phyloP scores from a whole-genome alignment of 2,329 filamentous ascomycete species.

The Aureobasidium sp. region DNA sequence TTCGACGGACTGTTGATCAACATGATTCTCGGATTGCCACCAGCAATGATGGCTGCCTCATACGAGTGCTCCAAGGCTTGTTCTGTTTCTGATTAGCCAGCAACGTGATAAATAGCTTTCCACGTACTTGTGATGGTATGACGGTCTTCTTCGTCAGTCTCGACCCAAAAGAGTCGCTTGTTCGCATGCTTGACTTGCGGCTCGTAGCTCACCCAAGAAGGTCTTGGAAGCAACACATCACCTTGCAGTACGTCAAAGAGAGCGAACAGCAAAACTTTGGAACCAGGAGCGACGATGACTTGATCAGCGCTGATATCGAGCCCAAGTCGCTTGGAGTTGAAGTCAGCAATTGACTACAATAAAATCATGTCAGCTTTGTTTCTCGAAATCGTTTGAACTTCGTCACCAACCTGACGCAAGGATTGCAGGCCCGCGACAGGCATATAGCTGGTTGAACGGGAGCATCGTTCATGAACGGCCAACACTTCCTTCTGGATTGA shows the following conservation, averaged over 20 bases:
- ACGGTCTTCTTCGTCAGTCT: background rate
- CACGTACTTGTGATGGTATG: background rate
- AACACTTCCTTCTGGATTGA: background rate
- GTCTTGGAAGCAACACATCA: too few species aligned
- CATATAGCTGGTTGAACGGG: background rate
- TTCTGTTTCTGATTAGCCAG: too few species aligned
- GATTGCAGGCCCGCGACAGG: background rate
- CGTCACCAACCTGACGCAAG: background rate
- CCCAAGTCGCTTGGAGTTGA: background rate
- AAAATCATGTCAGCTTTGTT: too few species aligned
- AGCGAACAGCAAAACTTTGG: too few species aligned
- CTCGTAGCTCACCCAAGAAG: too few species aligned
- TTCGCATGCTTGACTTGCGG: background rate
- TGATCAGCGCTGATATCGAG: background rate
- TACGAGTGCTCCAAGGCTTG: too few species aligned
- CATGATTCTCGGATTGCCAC: background rate
- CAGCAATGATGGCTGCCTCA: background rate
- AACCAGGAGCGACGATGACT: too few species aligned
- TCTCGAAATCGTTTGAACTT: too few species aligned
- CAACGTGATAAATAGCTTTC: too few species aligned
- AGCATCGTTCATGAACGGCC: background rate
- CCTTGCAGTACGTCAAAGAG: too few species aligned
- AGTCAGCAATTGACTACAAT: background rate
- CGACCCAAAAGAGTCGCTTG: background rate
- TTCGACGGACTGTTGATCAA: background rate